These are phyloP conservation scores for Hypoxylon lienhwacheense DNA, from an alignment of 495 filamentous ascomycete species.

Conservation along the genomic window DNA sequence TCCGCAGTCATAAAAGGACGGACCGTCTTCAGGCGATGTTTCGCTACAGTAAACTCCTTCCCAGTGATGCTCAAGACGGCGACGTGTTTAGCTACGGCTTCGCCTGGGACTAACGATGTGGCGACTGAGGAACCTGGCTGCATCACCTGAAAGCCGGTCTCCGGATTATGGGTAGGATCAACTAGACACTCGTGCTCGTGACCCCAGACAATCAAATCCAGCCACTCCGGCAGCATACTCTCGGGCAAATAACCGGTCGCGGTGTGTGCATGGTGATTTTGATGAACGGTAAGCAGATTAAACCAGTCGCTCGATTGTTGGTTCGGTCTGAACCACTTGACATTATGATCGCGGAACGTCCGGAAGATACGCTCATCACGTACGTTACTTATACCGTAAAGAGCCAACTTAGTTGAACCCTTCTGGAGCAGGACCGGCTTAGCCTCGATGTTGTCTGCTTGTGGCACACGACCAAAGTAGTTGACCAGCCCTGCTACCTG, in stretches of 20 bases:
- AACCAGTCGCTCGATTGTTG: slow-evolving; percentile 92
- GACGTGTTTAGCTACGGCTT: slow-evolving; percentile 90
- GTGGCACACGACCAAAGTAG: slow-evolving; percentile 90
- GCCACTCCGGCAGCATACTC: slow-evolving; percentile 87
- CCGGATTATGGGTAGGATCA: slow-evolving; percentile 75
- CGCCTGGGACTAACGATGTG: slow-evolving; percentile 85
- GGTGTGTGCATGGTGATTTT: slow-evolving; percentile 92
- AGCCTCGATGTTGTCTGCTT: slow-evolving; percentile 87
- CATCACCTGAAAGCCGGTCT: slow-evolving; percentile 92
- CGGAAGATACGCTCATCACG: slow-evolving; percentile 92
- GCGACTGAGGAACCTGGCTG: slow-evolving; percentile 96
- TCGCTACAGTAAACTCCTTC: slow-evolving; percentile 77
- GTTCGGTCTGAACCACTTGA: slow-evolving; percentile 86
- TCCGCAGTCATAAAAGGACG: slow-evolving; percentile 89
- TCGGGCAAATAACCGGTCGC: slow-evolving; percentile 91
- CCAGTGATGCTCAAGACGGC: slow-evolving; percentile 82
- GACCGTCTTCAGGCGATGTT: slow-evolving; percentile 82
- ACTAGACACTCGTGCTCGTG: slow-evolving; percentile 98
- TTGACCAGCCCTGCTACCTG: slow-evolving; percentile 91
- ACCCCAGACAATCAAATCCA: slow-evolving; percentile 93
- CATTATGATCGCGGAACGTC: slow-evolving; percentile 89
- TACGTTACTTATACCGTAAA: slow-evolving; percentile 96
- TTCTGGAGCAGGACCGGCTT: slow-evolving; percentile 94
- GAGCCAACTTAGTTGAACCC: slow-evolving; percentile 86
- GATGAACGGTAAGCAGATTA: slow-evolving; percentile 93